These are phyloP conservation scores for Morella rubra DNA, from an alignment of 306 rosid species.

Conservation along the genomic window DNA sequence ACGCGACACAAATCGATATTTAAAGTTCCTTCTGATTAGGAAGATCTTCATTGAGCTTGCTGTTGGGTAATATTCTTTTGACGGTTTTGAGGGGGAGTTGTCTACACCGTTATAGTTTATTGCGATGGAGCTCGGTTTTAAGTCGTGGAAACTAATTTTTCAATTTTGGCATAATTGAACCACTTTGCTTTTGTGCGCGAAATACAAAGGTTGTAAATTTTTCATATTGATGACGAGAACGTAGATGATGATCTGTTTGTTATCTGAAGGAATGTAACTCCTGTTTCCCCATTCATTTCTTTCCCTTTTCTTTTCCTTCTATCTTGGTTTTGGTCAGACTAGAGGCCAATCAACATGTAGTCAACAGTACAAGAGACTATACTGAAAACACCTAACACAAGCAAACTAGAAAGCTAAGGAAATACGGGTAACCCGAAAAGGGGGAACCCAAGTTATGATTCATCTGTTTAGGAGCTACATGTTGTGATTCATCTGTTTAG, in stretches of 20 bases:
- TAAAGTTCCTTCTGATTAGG: background rate
- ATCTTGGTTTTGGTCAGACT: background rate
- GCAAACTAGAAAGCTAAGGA: background rate
- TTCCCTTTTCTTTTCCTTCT: no score
- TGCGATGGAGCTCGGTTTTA: background rate
- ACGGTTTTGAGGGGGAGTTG: background rate
- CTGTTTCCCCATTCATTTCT: background rate
- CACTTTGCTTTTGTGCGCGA: background rate
- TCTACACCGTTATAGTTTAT: background rate
- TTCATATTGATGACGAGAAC: background rate
- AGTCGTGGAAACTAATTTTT: background rate
- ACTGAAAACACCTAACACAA: no score
- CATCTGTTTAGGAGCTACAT: background rate
- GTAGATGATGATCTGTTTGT: background rate
- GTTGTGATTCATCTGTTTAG: background rate
- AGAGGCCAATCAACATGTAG: background rate
- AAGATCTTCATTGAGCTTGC: background rate
- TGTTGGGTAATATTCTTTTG: background rate
- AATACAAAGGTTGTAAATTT: background rate
- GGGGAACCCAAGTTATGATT: no score
- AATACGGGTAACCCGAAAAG: no score
- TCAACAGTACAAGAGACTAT: no score
- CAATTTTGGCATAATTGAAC: background rate
- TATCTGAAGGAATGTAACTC: background rate
- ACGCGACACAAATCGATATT: no score